Base-by-base conservation (phyloP, 2,329 filamentous ascomycete species). In the Penicillium sp. region DNA sequence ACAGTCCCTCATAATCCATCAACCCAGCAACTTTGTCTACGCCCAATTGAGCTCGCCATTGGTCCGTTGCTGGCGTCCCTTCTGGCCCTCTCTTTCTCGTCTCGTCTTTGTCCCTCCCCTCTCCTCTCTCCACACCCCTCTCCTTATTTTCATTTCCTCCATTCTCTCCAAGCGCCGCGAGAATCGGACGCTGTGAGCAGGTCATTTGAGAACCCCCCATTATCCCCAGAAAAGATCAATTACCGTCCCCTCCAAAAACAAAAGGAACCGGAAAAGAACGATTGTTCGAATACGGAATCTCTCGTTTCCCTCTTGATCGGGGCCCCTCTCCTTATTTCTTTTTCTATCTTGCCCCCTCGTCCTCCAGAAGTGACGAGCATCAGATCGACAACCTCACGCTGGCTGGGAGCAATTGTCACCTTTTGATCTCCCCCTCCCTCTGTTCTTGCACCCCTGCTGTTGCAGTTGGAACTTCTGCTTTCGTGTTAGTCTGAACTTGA, bases 181-280 rank as follows among this genome's bases (percentile, higher is more conserved):
- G 62, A 70, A 72, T 67, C 68, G 73, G 73, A 74, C 68, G 70
- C 70, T 71, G 73, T 73, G 73, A 76, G 72, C 74, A 73, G 72
- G 71, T 66, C 62, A 60, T 68, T 73, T 72, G 62, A 55, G 61
- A 65, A 68, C 64, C 64, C 46, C 35, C 45, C 14, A 28, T 3
- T 19, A 16, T n/a, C n/a, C 40, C 55, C n/a, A 6, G 7, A 33
- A 55, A 52, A 55, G 37, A 33, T 16, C 22, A 42, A 33, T 33
- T 43, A 48, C 26, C 26, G 45, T 33, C 30, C 30, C 10, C 4
- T 22, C 55, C 57, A 38, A 61, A 63, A 59, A 65, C 60, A 60
- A 57, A 55, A 43, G 37, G n/a, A 30, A 30, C 30, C 40, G 57
- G 43, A 42, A 46, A 53, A 52, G 51, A 19, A n/a, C 51, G 30